A percentile compares a stretch with the other conserved stretches of the same genome.
Evolutionary conservation across 768 basidiomycete species (phyloP).

Genomic region (Amanita inopinata): DNA sequence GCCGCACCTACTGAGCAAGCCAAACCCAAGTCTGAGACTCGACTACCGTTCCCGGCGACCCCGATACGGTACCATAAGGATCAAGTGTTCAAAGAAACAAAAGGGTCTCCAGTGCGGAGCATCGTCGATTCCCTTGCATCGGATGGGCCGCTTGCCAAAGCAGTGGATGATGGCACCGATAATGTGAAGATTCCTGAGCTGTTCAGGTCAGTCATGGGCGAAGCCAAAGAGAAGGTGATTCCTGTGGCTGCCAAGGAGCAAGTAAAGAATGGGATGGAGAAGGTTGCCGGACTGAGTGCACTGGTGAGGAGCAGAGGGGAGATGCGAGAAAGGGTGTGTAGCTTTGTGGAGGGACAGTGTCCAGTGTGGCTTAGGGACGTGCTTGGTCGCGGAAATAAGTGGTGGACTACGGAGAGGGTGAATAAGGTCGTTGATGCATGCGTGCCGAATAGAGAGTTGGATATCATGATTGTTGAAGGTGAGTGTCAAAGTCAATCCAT

Average conservation of each 20-base stretch:
- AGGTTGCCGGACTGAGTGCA: neutral
- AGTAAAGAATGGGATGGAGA: conserved; percentile 15
- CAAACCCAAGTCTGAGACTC: conserved; percentile 6
- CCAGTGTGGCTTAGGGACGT: conserved; percentile 3
- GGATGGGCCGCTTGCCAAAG: conserved; percentile 45
- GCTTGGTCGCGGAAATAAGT: conserved; percentile 17
- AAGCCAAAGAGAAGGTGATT: conserved; percentile 13
- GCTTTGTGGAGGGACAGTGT: neutral
- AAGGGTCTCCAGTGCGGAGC: conserved; percentile 35
- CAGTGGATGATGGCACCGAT: conserved; percentile 36
- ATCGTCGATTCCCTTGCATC: conserved; percentile 51
- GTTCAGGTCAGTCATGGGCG: conserved; percentile 23
- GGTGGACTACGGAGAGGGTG: conserved; percentile 52
- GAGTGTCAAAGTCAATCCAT: conserved; percentile 12
- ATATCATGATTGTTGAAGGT: conserved; percentile 58
- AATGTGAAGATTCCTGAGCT: conserved; percentile 33
- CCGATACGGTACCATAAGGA: conserved; percentile 34
- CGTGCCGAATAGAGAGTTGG: conserved; percentile 53
- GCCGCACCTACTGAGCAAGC: conserved; percentile 12
- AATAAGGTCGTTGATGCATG: conserved; percentile 42
- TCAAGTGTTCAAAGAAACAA: conserved; percentile 8
- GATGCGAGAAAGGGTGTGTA: conserved; percentile 3
- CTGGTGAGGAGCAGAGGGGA: neutral
- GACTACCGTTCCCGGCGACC: conserved; percentile 20
- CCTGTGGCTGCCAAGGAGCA: conserved; percentile 23